phyloP scores from a whole-genome alignment of 495 filamentous ascomycete species.

The Trichoderma reesei region DNA sequence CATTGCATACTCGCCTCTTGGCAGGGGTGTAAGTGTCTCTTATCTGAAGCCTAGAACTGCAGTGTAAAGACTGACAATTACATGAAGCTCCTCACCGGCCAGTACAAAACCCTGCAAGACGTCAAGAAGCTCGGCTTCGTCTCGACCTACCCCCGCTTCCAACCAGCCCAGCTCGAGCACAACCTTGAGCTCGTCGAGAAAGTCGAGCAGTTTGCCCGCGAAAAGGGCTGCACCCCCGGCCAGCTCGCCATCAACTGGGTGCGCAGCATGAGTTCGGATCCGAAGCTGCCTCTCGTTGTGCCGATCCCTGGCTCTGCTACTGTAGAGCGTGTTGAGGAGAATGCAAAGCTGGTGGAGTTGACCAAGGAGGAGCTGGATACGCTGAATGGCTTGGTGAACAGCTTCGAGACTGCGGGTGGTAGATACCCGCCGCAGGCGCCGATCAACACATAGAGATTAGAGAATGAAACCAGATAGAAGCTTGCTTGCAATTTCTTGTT shows the following conservation, averaged over 20 bases:
- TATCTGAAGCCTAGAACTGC: conserved; percentile 11
- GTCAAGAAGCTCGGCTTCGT: conserved; percentile 52
- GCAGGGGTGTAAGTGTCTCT: conserved; percentile 45
- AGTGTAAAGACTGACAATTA: conserved; percentile 10
- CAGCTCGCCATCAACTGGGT: conserved; percentile 79
- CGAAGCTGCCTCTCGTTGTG: conserved; percentile 63
- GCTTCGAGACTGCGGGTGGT: conserved; percentile 31
- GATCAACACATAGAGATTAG: conserved; percentile 22
- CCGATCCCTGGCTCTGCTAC: conserved; percentile 71
- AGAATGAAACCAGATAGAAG: too few relatives aligned
- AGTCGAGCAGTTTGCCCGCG: conserved; percentile 53
- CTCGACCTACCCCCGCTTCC: conserved; percentile 52
- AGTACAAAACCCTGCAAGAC: conserved; percentile 50
- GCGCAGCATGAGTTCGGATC: conserved; percentile 37
- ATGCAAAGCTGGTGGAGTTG: conserved; percentile 34
- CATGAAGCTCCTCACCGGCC: conserved; percentile 41
- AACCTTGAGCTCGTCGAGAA: conserved; percentile 64
- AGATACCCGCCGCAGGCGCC: conserved; percentile 28
- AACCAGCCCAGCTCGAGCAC: conserved; percentile 54
- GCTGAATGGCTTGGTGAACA: conserved; percentile 35
- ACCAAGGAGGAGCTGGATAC: conserved; percentile 37
- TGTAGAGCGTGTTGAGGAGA: conserved; percentile 39
- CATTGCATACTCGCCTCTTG: conserved; percentile 44
- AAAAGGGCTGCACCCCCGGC: conserved; percentile 60
- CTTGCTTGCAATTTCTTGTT: too few relatives aligned